Conservation (phyloP, 1,139 yeast species). For the Scheffersomyces quercinus region DNA sequence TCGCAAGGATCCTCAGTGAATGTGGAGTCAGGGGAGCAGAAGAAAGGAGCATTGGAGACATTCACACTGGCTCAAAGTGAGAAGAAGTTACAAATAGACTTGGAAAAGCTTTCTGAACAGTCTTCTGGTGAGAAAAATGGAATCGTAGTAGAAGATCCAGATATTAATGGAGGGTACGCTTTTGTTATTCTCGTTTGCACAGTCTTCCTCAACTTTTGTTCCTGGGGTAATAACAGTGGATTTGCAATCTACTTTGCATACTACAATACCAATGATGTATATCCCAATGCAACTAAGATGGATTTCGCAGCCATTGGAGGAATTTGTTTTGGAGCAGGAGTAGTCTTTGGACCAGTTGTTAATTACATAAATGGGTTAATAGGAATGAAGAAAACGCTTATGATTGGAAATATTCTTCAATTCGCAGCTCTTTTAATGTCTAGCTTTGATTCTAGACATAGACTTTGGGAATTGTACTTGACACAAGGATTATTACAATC, state of each 20-base stretch:
- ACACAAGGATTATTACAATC: constrained; percentile 17
- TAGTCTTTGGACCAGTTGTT: constrained; percentile 11
- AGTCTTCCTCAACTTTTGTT: background rate
- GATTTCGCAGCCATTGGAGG: constrained; percentile 18
- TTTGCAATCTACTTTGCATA: constrained; percentile 1
- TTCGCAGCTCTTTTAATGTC: constrained; percentile 16
- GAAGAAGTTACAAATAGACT: background rate
- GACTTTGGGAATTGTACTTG: constrained; percentile 16
- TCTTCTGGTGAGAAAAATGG: background rate
- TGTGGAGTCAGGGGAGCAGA: no score
- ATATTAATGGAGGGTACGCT: background rate
- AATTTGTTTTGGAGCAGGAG: constrained; percentile 11
- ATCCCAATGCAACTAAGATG: constrained; percentile 11
- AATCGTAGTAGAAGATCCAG: background rate
- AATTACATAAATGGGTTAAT: constrained; percentile 11
- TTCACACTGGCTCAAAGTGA: no score
- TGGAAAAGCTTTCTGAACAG: background rate
- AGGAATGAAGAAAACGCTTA: constrained; percentile 10
- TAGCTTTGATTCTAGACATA: constrained; percentile 8
- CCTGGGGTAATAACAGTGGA: background rate
- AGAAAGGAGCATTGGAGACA: no score
- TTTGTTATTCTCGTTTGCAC: background rate
- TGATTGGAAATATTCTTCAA: constrained; percentile 7
- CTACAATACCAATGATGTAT: constrained; percentile 6
- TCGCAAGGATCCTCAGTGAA: no score